Conservation (phyloP, 1,284 basidiomycete species). For the Cutaneotrichosporon cavernicola region DNA sequence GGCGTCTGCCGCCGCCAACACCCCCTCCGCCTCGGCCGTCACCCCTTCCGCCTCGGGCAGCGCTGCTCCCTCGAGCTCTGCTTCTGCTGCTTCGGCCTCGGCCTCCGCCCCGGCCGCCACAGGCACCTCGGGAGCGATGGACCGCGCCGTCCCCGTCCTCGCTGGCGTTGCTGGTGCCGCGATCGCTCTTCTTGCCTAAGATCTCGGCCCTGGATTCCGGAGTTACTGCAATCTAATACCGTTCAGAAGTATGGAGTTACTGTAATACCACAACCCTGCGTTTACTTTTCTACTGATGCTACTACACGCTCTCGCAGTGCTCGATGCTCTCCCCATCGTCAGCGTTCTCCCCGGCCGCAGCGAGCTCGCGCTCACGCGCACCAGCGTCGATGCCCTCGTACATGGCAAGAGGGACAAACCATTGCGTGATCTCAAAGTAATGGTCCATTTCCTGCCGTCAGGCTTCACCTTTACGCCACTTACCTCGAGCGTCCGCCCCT, state of each 20-base stretch:
- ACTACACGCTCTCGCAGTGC: constrained; percentile 1
- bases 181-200: not conserved
- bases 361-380: constrained; percentile 57
- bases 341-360: not conserved
- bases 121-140: not conserved
- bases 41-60: not conserved
- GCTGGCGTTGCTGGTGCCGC: not conserved
- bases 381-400: constrained; percentile 50
- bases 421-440: constrained; percentile 58
- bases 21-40: not conserved
- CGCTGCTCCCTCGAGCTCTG: not conserved
- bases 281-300: not conserved
- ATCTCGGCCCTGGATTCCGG: not conserved
- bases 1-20: not conserved
- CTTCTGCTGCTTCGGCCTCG: not conserved
- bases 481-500: constrained; percentile 47
- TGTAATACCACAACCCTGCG: not conserved
- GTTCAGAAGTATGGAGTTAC: constrained; percentile 2
- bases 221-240: not conserved
- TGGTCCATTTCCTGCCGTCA: constrained; percentile 58
- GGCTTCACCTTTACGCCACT: too few species aligned
- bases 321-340: not conserved
- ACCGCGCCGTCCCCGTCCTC: not conserved
- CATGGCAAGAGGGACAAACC: constrained; percentile 58
- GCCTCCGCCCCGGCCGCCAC: not conserved